These are phyloP conservation scores for Amauroascus niger DNA, from an alignment of 2,329 filamentous ascomycete species.

Conservation along the genomic window DNA sequence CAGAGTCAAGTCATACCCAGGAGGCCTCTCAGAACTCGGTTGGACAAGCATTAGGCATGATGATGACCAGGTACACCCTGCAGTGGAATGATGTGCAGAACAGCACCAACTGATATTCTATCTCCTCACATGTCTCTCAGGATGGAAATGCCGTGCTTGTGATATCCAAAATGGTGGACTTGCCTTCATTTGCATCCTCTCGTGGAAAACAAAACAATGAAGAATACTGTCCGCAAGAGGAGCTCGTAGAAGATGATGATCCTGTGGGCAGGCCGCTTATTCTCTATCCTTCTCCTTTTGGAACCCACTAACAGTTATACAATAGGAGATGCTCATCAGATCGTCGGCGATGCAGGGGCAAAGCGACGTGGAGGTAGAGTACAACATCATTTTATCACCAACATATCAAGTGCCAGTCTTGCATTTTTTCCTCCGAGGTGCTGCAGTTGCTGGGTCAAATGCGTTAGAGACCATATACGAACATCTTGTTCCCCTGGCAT, in stretches of 20 bases:
- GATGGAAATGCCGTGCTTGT: conserved; percentile 4
- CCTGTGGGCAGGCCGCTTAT: conserved; percentile 9
- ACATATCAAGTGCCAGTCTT: conserved; percentile 66
- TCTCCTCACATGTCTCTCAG: neutral
- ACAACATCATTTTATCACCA: conserved; percentile 65
- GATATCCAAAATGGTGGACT: conserved; percentile 3
- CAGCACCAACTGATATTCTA: neutral
- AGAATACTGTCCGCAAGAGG: neutral
- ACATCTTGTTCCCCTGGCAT: conserved; percentile 57
- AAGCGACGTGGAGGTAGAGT: conserved; percentile 46
- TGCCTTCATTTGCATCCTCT: neutral
- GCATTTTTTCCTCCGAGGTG: conserved; percentile 59
- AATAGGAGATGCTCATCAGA: conserved; percentile 12
- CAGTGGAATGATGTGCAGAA: neutral
- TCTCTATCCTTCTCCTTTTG: neutral
- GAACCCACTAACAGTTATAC: neutral
- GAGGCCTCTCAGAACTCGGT: neutral
- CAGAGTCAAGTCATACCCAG: conserved; percentile 1
- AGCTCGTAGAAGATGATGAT: conserved; percentile 9
- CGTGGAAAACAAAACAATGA: neutral
- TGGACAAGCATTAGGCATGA: conserved; percentile 10
- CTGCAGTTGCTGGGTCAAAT: conserved; percentile 47
- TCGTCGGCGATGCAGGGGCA: neutral
- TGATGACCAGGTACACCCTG: conserved; percentile 8
- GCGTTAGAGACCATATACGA: conserved; percentile 61